Conservation (phyloP, 1,284 basidiomycete genomes). For the Xerocomus nothofagi region DNA sequence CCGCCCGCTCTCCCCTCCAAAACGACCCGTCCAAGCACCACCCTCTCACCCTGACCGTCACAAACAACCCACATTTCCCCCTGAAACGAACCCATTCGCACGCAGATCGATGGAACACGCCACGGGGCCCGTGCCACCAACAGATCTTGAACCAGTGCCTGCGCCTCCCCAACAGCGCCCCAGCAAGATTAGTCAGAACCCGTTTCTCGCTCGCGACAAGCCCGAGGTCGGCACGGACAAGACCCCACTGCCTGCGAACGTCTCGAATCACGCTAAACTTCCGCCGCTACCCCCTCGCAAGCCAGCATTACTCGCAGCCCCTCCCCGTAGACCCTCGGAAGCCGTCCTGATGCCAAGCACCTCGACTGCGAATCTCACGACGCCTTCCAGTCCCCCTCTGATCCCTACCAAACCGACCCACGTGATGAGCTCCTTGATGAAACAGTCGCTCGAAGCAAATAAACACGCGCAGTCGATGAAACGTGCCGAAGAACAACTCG, state of each 20-base stretch:
- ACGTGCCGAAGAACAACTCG: slow-evolving; percentile 63
- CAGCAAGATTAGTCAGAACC: slow-evolving; percentile 33
- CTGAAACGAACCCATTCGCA: slow-evolving; percentile 31
- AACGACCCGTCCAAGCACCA: slow-evolving; percentile 20
- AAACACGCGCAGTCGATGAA: slow-evolving; percentile 68
- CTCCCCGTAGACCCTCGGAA: slow-evolving; percentile 26
- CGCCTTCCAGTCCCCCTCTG: slow-evolving; percentile 15
- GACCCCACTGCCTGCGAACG: neutral
- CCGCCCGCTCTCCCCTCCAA: slow-evolving; percentile 21
- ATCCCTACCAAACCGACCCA: slow-evolving; percentile 38
- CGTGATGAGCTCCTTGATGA: slow-evolving; percentile 59
- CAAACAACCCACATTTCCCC: slow-evolving; percentile 11
- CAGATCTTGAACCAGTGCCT: slow-evolving; percentile 25
- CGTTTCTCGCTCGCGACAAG: slow-evolving; percentile 33
- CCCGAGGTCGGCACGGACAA: slow-evolving; percentile 10
- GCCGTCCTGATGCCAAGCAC: slow-evolving; percentile 1
- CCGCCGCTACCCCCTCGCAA: slow-evolving; percentile 40
- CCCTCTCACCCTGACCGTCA: slow-evolving; percentile 26
- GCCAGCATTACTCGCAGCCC: slow-evolving; percentile 25
- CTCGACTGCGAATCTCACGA: slow-evolving; percentile 1
- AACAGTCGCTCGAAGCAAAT: slow-evolving; percentile 67
- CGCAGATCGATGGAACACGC: slow-evolving; percentile 25
- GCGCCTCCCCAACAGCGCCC: slow-evolving; percentile 20
- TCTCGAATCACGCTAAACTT: slow-evolving; percentile 18
- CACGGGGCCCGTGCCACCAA: neutral